These are phyloP conservation scores for Picocystis sp. DNA, from an alignment of 163 green algal genomes.

Conservation along the genomic window DNA sequence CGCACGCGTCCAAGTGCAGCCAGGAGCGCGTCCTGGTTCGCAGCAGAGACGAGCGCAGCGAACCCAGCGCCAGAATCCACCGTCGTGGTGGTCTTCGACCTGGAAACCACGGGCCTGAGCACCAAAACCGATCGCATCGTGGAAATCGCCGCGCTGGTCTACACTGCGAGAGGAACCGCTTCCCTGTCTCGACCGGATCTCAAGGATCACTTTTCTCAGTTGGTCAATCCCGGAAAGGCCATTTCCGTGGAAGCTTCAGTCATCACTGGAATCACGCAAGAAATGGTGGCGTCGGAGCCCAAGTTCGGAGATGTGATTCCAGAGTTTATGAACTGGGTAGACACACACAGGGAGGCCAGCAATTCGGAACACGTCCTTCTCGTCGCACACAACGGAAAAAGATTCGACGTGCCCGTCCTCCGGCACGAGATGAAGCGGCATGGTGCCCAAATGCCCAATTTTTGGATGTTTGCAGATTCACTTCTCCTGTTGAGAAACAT, in stretches of 20 bases:
- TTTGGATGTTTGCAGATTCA: constrained; percentile 11
- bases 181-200: constrained; percentile 9
- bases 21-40: no score
- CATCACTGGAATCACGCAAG: constrained; percentile 15
- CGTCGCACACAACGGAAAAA: constrained; percentile 16
- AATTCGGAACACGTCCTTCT: constrained; percentile 13
- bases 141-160: constrained; percentile 14
- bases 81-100: constrained; percentile 16
- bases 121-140: constrained; percentile 12
- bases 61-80: no score
- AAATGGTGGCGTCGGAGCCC: constrained; percentile 1
- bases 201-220: constrained; percentile 5
- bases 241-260: no score
- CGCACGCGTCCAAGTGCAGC: no score
- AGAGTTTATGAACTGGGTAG: constrained; percentile 10
- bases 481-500: constrained; percentile 6
- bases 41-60: no score
- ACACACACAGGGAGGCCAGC: not conserved
- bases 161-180: constrained; percentile 10
- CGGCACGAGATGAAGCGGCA: not conserved
- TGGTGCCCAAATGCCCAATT: constrained; percentile 2
- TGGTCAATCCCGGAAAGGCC: no score
- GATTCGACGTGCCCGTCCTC: constrained; percentile 23
- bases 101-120: constrained; percentile 18
- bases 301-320: constrained; percentile 10